Evolutionary conservation across 495 filamentous ascomycete species (phyloP).

Genomic region (Podospora didyma): DNA sequence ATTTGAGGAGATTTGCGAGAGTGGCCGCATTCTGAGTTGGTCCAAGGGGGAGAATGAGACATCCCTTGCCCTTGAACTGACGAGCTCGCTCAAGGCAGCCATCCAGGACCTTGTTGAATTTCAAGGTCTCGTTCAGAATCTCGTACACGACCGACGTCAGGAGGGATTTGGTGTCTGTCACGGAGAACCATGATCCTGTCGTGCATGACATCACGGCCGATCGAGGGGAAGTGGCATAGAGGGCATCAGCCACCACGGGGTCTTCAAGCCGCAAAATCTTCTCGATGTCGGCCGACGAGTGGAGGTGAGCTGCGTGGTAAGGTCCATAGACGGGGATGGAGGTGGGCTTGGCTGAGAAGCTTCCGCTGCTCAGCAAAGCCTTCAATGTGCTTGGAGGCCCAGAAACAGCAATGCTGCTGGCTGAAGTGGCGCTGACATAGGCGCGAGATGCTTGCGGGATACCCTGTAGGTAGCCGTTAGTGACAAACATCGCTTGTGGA

Average conservation of each 20-base stretch:
- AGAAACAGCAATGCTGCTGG: conserved; percentile 69
- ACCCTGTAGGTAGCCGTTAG: conserved; percentile 34
- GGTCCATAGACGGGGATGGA: conserved; percentile 73
- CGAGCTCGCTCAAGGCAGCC: conserved; percentile 44
- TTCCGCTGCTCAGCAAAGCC: conserved; percentile 50
- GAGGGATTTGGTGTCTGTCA: conserved; percentile 45
- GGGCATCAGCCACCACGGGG: conserved; percentile 29
- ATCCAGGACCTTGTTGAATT: conserved; percentile 55
- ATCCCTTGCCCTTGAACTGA: conserved; percentile 34
- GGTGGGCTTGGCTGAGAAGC: conserved; percentile 53
- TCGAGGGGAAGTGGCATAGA: conserved; percentile 44
- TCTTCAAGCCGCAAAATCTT: conserved; percentile 51
- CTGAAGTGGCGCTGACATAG: conserved; percentile 71
- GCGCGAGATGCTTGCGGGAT: conserved; percentile 58
- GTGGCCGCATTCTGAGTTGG: conserved; percentile 47
- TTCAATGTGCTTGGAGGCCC: conserved; percentile 66
- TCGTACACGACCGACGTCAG: conserved; percentile 52
- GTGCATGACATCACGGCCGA: conserved; percentile 58
- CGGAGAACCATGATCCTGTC: conserved; percentile 44
- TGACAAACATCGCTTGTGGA: not conserved
- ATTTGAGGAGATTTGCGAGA: conserved; percentile 35
- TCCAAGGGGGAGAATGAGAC: conserved; percentile 50
- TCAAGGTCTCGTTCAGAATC: conserved; percentile 54
- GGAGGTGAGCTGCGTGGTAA: conserved; percentile 76
- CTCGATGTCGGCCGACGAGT: conserved; percentile 55